These are phyloP conservation scores for Colletotrichum sp. DNA, from an alignment of 2,329 filamentous ascomycete genomes.

Conservation along the genomic window DNA sequence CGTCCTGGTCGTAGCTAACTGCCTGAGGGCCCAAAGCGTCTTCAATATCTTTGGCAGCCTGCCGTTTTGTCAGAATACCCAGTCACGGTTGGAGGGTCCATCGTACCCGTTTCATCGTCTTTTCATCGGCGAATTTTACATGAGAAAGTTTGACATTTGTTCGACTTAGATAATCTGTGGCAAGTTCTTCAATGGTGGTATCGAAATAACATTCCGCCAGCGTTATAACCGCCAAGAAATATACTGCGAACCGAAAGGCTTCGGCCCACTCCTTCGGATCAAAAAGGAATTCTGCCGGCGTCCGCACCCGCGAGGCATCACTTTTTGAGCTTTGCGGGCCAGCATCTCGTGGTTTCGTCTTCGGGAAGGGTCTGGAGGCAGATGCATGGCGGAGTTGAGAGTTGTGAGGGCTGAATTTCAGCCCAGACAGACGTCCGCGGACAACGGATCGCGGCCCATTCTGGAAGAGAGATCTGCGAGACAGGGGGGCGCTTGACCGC, in stretches of 20 bases:
- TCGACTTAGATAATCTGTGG: not conserved
- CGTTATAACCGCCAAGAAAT: not conserved
- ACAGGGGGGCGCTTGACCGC: not conserved
- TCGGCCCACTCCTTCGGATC: not conserved
- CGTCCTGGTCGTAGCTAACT: constrained; percentile 69
- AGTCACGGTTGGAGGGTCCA: not conserved
- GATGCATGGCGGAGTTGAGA: not conserved
- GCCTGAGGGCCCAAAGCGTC: constrained; percentile 58
- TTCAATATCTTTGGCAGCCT: constrained; percentile 6
- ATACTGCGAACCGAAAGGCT: accelerated
- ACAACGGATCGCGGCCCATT: not conserved
- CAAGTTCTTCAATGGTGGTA: not conserved
- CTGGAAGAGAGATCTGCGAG: not conserved
- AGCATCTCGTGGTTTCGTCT: not conserved
- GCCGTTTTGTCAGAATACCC: not conserved
- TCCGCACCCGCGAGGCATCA: not conserved
- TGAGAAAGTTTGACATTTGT: not conserved
- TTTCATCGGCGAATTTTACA: not conserved
- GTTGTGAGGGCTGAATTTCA: not conserved
- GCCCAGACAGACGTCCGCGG: not conserved
- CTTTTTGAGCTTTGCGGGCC: not conserved
- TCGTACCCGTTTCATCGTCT: not conserved
- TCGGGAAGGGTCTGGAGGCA: not conserved
- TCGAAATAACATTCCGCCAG: not conserved
- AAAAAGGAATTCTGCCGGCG: not conserved